Evolutionary conservation across 257 asterid genomes (phyloP), one percentile per base, ranked within the genome.

Genomic region (Cruciata laevipes): DNA sequence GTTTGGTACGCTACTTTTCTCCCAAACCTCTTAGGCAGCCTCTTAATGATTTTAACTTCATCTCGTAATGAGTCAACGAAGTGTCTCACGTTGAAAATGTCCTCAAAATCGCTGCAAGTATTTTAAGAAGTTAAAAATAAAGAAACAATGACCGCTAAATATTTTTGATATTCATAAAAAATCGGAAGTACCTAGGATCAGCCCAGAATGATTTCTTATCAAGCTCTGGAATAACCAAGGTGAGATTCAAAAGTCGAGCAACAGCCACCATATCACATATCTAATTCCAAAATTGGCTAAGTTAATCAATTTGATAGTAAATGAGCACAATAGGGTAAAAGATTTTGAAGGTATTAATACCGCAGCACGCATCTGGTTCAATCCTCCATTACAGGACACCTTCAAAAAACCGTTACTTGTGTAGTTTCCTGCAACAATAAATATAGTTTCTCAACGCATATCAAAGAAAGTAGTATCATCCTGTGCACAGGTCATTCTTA

Each of bases 351-450:
- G 71, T 37, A 68, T 65, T 64, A 87, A 5, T 69, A 94, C 99
- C 83, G 93, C 98, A 65, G 99, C 81, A 61, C 99, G 96, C 98
- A 91, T 91, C 81, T 91, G 98, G 80, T 91, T 91, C 89, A 91
- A 81, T 68, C 98, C 98, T 3, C 98, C 98, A 38, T 91, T 91
- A 87, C 98, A 91, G 71, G 95, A 85, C 66, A 91, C 84, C 81
- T 74, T 86, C 63, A 91, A 89, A 83, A 82, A 91, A 70, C 96
- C 98, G 59, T 87, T 87, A 72, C 88, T 89, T 44, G 88, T 89
- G 82, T 91, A 91, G 61, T 85, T 89, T 72, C 98, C 98, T 83
- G 76, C 75, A 72, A 18, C 30, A 70, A 70, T 51, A 30, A 31
- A 38, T 5, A 17, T 69, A 17, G 60, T 51, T 14, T 33, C 71